Evolutionary conservation across 2,329 filamentous ascomycete genomes (phyloP), one percentile per base, ranked within the genome.

Genomic region (Pestalotiopsis sp.): DNA sequence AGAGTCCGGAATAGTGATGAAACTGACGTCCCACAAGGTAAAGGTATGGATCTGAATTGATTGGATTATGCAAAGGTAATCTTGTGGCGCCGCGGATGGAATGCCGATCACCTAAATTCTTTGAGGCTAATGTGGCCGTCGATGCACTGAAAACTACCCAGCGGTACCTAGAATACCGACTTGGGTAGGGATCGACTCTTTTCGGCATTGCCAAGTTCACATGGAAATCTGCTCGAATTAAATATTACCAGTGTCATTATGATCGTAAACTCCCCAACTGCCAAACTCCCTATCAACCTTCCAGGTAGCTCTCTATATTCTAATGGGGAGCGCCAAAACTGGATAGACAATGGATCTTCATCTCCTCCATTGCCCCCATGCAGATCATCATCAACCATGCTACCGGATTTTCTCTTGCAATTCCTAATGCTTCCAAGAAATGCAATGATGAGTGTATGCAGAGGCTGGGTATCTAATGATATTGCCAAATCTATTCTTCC

Each of bases 231-330:
- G 6, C n/a, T 17, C 6, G 20, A 17, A 4, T 27, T 13, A 36
- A 27, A 27, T 27, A 59, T 17, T 39, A 58, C 36, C 14, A 66
- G 17, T 49, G 39, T 56, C 63, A 66, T 58, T 66, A 45, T 66
- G 11, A 31, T 66, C 63, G 20, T 66, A 27, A 66, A 66, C 41
- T 56, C 63, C 63, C 13, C 31, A 66, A 66, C 41, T 56, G 36
- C 49, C 49, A n/a, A 36, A 57, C 27, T 65, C 25, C 63, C 63
- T 31, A 12, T n/a, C 11, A 66, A 31, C n/a, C 49, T 49, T 17
- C 39, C 31, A 23, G 49, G 63, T 14, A 36, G 27, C 31, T 49
- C 23, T 64, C 62, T 62, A 62, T 62, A 12, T 62, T 36, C 59
- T 62, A 62, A 39, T 31, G n/a, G 4, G 12, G 11, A 36, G 59